Percentiles rank a stretch among this genome's conserved stretches.
Evolutionary conservation across 495 filamentous ascomycete species (phyloP).

Genomic region (Aspergillus avenaceus): DNA sequence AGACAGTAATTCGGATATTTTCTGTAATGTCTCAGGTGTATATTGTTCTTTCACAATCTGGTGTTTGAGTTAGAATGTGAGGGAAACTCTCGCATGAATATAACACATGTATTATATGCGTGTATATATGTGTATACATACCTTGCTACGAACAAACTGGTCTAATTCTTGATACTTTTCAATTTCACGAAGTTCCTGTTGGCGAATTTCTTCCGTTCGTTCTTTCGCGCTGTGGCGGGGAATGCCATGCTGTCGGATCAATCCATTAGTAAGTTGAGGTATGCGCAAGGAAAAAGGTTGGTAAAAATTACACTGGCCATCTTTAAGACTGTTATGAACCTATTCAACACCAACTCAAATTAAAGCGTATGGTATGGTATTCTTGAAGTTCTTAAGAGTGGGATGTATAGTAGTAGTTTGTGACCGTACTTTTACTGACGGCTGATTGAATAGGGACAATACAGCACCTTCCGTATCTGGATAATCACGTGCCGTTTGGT

Average conservation of each 20-base stretch:
- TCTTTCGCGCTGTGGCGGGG: constrained; percentile 56
- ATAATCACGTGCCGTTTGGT: constrained; percentile 6
- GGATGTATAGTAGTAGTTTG: neutral
- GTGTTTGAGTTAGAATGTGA: constrained; percentile 5
- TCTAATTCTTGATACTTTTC: constrained; percentile 71
- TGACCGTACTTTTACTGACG: no score
- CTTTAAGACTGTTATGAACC: constrained; percentile 4
- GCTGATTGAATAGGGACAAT: neutral
- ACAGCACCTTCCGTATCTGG: constrained; percentile 7
- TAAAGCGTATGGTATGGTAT: neutral
- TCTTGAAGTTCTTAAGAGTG: neutral
- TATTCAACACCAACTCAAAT: neutral
- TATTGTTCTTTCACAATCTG: constrained; percentile 57
- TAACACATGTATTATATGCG: no score
- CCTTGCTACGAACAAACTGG: constrained; percentile 57
- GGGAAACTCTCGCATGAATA: no score
- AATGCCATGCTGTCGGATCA: constrained; percentile 67
- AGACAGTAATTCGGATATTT: constrained; percentile 75
- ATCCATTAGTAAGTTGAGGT: constrained; percentile 9
- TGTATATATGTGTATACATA: constrained; percentile 16
- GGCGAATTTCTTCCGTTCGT: constrained; percentile 58
- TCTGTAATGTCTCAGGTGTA: constrained; percentile 60
- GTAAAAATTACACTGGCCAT: constrained; percentile 52
- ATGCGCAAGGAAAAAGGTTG: constrained; percentile 5
- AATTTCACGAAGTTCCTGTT: constrained; percentile 73